Evolutionary conservation across 2,329 filamentous ascomycete species (phyloP), one percentile per base, ranked within the genome.

Genomic region (Trichoderma brevicompactum): DNA sequence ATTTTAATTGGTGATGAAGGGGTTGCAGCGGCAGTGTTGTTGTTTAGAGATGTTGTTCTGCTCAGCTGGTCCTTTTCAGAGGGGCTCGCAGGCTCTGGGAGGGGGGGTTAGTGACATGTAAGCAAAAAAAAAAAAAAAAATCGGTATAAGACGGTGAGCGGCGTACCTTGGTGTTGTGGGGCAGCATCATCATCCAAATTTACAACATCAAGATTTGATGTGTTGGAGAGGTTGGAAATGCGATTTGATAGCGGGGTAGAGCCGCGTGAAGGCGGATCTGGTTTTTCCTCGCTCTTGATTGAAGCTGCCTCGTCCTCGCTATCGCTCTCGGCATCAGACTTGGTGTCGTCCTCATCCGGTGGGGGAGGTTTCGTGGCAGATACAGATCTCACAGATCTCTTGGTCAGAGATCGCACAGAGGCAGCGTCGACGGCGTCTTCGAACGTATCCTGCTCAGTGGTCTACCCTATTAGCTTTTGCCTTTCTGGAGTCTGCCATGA

Each of bases 341-440:
- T 48, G 36, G 68, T 68, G 49, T 64, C 46, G 50, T 65, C 60
- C n/a, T 19, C 54, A 38, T 56, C 61, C 17, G 58, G 63, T 17
- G 60, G 60, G 49, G 49, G 49, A 58, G 69, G 73, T 66, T 76
- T 79, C 44, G 78, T 71, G 52, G 75, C 69, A 17, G 77, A 77
- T 38, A 72, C 69, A 61, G 73, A 70, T 73, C 82, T 79, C 70
- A 72, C 69, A 61, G 73, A 70, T 73, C 82, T 79, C 70, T 81
- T 82, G 43, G 85, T 87, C 68, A 92, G 78, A 32, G 89, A 92
- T 67, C 89, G 86, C 60, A 86, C 81, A 40, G 87, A 88, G 52
- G 81, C 78, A 66, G 83, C 85, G 76, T 92, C 90, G 70, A 87
- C 80, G 64, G 92, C 92, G 82, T 97, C 92, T 79, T 96, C 92